A percentile compares a stretch with the other conserved stretches of the same genome.
Evolutionary conservation across 2,329 filamentous ascomycete genomes (phyloP).

Genomic region (Cladosporium sp.): DNA sequence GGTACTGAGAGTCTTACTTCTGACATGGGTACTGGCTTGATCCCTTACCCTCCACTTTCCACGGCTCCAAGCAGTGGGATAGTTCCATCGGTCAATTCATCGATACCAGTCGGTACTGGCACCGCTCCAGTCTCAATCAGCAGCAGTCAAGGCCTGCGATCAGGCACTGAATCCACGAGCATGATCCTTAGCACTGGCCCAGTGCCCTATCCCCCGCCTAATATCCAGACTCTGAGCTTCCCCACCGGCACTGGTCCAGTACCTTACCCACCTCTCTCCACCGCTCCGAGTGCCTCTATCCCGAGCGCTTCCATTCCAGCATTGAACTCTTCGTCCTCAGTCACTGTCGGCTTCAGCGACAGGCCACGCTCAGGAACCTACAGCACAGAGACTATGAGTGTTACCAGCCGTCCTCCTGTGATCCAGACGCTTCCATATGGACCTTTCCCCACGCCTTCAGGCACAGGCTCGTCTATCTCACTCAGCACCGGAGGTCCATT

Average conservation of each 20-base stretch:
- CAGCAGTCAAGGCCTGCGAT: neutral
- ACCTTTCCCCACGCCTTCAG: neutral
- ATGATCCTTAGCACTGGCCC: constrained; percentile 1
- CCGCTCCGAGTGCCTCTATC: neutral
- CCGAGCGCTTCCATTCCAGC: neutral
- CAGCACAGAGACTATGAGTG: neutral
- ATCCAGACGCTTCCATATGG: neutral
- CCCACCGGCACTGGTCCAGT: neutral
- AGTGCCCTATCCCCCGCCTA: neutral
- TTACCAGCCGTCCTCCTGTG: neutral
- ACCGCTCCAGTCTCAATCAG: neutral
- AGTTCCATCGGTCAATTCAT: neutral
- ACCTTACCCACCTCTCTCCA: neutral
- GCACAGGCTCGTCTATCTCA: neutral
- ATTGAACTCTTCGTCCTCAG: neutral
- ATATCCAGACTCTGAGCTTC: neutral
- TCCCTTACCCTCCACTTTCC: neutral
- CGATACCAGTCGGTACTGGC: neutral
- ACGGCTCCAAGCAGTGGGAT: neutral
- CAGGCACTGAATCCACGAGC: neutral
- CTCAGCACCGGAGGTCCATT: constrained; percentile 1
- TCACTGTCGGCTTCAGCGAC: neutral
- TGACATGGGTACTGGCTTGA: neutral
- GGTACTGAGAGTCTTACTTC: neutral
- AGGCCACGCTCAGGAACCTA: constrained; percentile 10